Percentiles rank a stretch among this genome's conserved stretches.
phyloP scores from a whole-genome alignment of 2,329 filamentous ascomycete genomes.

The Sarocladiaceae sp. region DNA sequence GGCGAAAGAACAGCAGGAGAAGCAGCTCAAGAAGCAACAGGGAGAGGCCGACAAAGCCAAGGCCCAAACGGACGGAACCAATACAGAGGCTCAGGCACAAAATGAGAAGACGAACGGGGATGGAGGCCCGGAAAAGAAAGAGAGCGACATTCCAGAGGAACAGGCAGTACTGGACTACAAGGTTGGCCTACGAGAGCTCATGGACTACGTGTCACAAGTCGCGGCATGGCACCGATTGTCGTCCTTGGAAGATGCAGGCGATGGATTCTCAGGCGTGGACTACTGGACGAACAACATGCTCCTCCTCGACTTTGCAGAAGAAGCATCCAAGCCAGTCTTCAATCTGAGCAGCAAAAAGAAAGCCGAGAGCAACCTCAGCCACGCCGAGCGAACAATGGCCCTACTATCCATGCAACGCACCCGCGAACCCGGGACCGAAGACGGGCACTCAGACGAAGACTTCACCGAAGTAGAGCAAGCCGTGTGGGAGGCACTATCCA shows the following conservation, averaged over 20 bases:
- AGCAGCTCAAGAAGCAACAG: not conserved
- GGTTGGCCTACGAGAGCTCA: not conserved
- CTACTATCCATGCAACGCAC: not conserved
- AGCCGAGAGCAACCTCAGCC: too few relatives aligned
- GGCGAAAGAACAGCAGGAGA: not conserved
- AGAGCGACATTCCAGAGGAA: not conserved
- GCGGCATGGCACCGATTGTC: not conserved
- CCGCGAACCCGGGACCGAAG: too few relatives aligned
- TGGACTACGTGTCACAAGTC: not conserved
- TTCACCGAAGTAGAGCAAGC: not conserved
- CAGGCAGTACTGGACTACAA: not conserved
- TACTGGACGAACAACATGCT: not conserved
- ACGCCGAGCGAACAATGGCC: not conserved
- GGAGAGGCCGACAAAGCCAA: not conserved
- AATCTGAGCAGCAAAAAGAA: not conserved
- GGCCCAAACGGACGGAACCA: not conserved
- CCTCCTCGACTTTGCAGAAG: not conserved
- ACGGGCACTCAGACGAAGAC: not conserved
- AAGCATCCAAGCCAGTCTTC: not conserved
- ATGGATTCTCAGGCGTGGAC: not conserved
- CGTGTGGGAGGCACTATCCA: not conserved
- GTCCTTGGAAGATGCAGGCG: not conserved
- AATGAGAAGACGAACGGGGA: not conserved
- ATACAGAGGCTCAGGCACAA: not conserved
- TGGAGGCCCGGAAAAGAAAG: not conserved